Evolutionary conservation across 2,329 filamentous ascomycete species (phyloP).

Genomic region (Mycosphaerella sp.): DNA sequence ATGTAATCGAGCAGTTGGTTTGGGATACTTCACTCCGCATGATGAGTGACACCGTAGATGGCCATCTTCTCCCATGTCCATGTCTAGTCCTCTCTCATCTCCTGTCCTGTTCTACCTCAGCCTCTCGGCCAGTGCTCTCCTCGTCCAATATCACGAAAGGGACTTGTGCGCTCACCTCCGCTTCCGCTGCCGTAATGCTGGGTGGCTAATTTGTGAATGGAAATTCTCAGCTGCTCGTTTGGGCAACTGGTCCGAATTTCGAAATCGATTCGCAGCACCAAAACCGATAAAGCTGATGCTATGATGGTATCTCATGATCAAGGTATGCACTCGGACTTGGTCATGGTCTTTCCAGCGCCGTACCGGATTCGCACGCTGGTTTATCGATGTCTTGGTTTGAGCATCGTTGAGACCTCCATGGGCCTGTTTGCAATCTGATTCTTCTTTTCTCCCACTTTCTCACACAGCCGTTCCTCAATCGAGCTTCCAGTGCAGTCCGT

Average conservation of each 20-base stretch:
- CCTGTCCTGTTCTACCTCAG: not conserved
- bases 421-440: not conserved
- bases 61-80: not conserved
- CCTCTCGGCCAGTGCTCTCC: not conserved
- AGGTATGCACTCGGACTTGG: too few relatives aligned
- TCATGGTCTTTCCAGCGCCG: too few relatives aligned
- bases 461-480: conserved; percentile 18
- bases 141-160: conserved; percentile 5
- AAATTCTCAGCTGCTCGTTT: not conserved
- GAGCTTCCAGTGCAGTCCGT: conserved; percentile 79
- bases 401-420: not conserved
- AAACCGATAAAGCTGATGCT: not conserved
- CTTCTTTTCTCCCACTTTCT: not conserved
- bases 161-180: not conserved
- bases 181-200: not conserved
- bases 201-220: not conserved
- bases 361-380: too few relatives aligned
- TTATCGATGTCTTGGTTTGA: not conserved
- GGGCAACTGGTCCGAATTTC: not conserved
- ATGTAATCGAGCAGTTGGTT: conserved; percentile 2
- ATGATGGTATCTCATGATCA: not conserved
- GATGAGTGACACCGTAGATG: not conserved
- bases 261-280: not conserved
- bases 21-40: not conserved
- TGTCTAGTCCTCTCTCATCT: not conserved